Evolutionary conservation across 2,329 filamentous ascomycete genomes (phyloP).

Genomic region (Trichophyton benhamiae): DNA sequence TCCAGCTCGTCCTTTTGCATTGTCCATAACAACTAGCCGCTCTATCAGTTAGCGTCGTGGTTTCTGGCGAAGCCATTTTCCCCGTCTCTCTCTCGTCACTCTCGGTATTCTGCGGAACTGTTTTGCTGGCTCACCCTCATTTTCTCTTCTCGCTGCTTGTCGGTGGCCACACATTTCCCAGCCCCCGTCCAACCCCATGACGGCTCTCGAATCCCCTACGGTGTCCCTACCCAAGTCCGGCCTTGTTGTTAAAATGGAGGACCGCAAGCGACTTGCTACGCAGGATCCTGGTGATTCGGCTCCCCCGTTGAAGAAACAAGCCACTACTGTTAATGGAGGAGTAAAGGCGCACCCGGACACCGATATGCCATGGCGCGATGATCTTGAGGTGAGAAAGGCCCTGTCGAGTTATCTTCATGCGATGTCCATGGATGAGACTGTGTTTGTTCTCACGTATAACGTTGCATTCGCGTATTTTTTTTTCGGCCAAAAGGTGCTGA

Average conservation of each 20-base stretch:
- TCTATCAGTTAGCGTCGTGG: neutral
- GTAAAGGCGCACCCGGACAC: slow-evolving; percentile 52
- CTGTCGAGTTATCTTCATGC: neutral
- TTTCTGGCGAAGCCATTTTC: neutral
- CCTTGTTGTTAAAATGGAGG: slow-evolving; percentile 90
- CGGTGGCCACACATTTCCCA: slow-evolving; percentile 6
- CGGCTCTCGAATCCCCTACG: slow-evolving; percentile 64
- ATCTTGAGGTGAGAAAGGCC: slow-evolving; percentile 52
- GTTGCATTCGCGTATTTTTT: slow-evolving; percentile 6
- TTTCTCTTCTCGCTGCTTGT: neutral
- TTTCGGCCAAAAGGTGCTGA: slow-evolving; percentile 17
- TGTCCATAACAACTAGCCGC: slow-evolving; percentile 3
- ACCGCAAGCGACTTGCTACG: slow-evolving; percentile 89
- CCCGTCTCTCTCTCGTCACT: neutral
- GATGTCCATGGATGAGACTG: neutral
- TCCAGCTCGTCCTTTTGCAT: slow-evolving; percentile 14
- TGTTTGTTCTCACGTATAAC: slow-evolving; percentile 27
- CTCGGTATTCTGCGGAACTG: slow-evolving; percentile 1
- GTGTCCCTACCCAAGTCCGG: slow-evolving; percentile 64
- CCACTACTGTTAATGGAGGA: slow-evolving; percentile 56
- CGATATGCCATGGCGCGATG: slow-evolving; percentile 59
- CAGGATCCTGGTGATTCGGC: slow-evolving; percentile 69
- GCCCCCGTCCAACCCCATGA: slow-evolving; percentile 53
- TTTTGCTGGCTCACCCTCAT: slow-evolving; percentile 21
- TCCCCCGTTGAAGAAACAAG: slow-evolving; percentile 84